Evolutionary conservation across 164 flowering plant species (phyloP), one percentile per base, ranked within the genome.

Genomic region (Tetrastigma voinierianum): DNA sequence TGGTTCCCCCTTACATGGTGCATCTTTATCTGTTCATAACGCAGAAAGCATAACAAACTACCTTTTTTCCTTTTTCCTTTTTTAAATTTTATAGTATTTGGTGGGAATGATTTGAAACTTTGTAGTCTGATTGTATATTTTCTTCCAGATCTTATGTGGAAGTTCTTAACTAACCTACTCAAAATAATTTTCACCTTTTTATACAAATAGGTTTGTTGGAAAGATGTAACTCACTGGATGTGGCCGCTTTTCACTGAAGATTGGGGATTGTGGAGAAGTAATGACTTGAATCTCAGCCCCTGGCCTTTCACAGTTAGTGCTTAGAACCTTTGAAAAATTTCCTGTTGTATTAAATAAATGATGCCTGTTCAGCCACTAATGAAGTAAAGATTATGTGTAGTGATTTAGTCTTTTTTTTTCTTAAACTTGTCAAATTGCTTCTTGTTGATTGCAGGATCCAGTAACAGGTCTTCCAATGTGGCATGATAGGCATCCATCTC

Each of bases 161-260:
- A 61, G 15, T 23, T 44, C 46, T 25, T 4, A 64, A 12, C n/a
- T 65, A 11, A 19, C 32, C 7, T 59, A 44, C 44, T 54, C 45
- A 55, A n/a, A 5, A 17, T 55, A 48, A 10, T 61, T 44, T 68
- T 73, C 49, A 59, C 61, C 5, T 47, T 72, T 55, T 2, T 69
- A 16, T 55, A 46, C 66, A 46, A 57, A 32, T 76, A 91, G 97
- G 87, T 87, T 64, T 76, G 86, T 57, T 95, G 97, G 98, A 81
- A 80, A 62, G 98, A 95, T 81, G 91, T 94, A 21, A 78, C 74
- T 61, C 98, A 94, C 64, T 94, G 98, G 98, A 88, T 94, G 96
- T 95, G 98, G 98, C 97, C 98, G 61, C 92, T 92, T 74, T 95
- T 90, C 75, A 81, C 87, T 19, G 96, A 91, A 70, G 82, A 77